Conservation (phyloP, 2,329 filamentous ascomycete species). For the Teratosphaeria gauchensis region DNA sequence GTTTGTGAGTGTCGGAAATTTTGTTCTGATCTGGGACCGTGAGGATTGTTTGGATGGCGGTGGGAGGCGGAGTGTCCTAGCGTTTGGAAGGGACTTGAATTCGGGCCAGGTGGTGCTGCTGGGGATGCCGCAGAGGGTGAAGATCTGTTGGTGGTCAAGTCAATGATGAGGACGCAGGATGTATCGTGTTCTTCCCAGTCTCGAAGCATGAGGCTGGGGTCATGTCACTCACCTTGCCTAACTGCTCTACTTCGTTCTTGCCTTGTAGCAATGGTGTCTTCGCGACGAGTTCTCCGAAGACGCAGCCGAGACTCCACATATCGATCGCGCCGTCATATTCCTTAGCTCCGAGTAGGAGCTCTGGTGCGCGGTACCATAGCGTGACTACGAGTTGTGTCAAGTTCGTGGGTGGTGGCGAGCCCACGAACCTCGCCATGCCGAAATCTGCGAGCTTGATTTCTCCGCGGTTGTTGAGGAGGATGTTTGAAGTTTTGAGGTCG, state of each 20-base stretch:
- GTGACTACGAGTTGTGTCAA: constrained; percentile 92
- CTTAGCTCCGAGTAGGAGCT: constrained; percentile 72
- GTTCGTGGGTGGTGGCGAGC: constrained; percentile 61
- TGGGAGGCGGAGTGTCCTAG: constrained; percentile 60
- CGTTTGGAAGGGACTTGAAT: constrained; percentile 81
- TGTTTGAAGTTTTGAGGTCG: constrained; percentile 86
- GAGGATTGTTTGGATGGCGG: constrained; percentile 31
- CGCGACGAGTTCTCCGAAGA: constrained; percentile 83
- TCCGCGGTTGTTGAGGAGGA: constrained; percentile 90
- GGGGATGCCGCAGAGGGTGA: constrained; percentile 79
- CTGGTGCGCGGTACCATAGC: constrained; percentile 90
- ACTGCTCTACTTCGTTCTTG: constrained; percentile 84
- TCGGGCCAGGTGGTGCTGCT: constrained; percentile 74
- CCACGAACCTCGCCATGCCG: constrained; percentile 88
- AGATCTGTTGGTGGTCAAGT: constrained; percentile 47
- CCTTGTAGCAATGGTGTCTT: constrained; percentile 78
- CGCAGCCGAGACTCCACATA: constrained; percentile 94
- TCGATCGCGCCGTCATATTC: constrained; percentile 71
- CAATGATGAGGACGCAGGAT: constrained; percentile 7
- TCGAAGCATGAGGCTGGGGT: constrained; percentile 4
- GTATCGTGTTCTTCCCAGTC: constrained; percentile 20
- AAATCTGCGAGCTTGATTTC: constrained; percentile 95
- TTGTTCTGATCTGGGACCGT: constrained; percentile 53
- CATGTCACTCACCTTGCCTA: constrained; percentile 48
- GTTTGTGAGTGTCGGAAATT: constrained; percentile 71